Percentiles rank a stretch among this genome's conserved stretches.
phyloP scores from a whole-genome alignment of 139 green algal genomes.

The Tetratostichococcus sp. region DNA sequence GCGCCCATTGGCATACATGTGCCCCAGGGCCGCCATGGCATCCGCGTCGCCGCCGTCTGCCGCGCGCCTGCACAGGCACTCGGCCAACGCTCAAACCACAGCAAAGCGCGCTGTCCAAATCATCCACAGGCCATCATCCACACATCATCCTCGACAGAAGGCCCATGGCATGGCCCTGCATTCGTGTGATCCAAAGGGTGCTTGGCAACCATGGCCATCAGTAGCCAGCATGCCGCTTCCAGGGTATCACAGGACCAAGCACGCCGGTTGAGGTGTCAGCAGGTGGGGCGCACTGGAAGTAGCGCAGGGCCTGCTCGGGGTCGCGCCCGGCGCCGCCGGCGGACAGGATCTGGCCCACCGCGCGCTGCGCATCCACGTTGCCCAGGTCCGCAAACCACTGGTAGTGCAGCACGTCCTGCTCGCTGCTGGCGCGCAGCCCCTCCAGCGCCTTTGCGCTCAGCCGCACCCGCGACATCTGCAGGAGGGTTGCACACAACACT shows the following conservation, averaged over 20 bases:
- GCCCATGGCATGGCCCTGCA: no score
- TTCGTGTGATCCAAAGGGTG: no score
- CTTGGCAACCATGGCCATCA: no score
- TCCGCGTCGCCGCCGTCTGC: constrained; percentile 65
- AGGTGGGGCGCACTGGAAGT: constrained; percentile 41
- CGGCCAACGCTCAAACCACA: background rate
- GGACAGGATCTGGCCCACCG: constrained; percentile 73
- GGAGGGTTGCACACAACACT: background rate
- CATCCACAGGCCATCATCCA: no score
- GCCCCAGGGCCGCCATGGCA: constrained; percentile 80
- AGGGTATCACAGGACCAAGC: no score
- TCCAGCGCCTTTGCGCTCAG: constrained; percentile 7
- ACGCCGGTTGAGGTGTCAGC: no score
- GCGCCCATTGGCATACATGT: constrained; percentile 82
- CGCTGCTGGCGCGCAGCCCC: constrained; percentile 9
- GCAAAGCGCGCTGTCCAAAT: background rate
- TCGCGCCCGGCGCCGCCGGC: constrained; percentile 59
- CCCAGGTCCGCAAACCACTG: constrained; percentile 86
- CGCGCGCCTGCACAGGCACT: constrained; percentile 34
- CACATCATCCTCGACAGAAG: no score
- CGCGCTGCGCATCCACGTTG: constrained; percentile 76
- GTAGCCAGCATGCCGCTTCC: no score
- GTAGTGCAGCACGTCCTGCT: constrained; percentile 39
- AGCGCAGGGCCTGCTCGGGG: constrained; percentile 49
- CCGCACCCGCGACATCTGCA: constrained; percentile 19